Evolutionary conservation across 2,329 filamentous ascomycete species (phyloP).

Genomic region (Trichophyton simii): DNA sequence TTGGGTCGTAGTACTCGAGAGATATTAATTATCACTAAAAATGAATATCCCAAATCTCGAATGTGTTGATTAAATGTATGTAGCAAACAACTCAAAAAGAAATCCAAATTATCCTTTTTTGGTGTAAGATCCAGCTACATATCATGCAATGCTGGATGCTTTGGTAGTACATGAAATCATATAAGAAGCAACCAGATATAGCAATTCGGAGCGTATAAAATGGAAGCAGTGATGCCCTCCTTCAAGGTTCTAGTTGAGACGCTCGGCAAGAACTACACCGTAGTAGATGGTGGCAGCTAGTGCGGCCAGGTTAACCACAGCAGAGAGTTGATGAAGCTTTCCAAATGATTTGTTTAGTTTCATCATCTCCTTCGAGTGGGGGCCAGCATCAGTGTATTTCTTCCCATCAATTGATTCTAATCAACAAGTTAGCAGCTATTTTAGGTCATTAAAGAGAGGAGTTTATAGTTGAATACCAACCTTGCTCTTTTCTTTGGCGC

Average conservation of each 20-base stretch:
- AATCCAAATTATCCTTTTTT: no score
- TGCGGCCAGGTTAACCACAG: constrained; percentile 61
- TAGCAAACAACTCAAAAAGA: no score
- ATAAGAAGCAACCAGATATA: background rate
- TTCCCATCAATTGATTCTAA: constrained; percentile 76
- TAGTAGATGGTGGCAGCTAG: constrained; percentile 62
- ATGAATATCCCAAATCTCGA: no score
- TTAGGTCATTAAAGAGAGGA: background rate
- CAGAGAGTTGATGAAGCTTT: constrained; percentile 67
- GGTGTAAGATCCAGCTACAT: no score
- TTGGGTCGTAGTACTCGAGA: no score
- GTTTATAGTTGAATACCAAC: constrained; percentile 34
- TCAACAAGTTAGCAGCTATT: background rate
- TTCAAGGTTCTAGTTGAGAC: constrained; percentile 35
- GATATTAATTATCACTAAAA: no score
- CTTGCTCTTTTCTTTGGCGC: constrained; percentile 64
- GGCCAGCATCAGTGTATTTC: constrained; percentile 64
- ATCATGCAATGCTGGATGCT: no score
- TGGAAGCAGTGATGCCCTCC: background rate
- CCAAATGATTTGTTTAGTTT: constrained; percentile 67
- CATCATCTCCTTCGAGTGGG: constrained; percentile 76
- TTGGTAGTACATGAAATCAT: background rate
- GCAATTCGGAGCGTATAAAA: background rate
- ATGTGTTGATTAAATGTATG: no score
- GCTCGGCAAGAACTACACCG: constrained; percentile 58